Base-by-base conservation (phyloP, 768 basidiomycete genomes). In the Leccinum aurantiacum region DNA sequence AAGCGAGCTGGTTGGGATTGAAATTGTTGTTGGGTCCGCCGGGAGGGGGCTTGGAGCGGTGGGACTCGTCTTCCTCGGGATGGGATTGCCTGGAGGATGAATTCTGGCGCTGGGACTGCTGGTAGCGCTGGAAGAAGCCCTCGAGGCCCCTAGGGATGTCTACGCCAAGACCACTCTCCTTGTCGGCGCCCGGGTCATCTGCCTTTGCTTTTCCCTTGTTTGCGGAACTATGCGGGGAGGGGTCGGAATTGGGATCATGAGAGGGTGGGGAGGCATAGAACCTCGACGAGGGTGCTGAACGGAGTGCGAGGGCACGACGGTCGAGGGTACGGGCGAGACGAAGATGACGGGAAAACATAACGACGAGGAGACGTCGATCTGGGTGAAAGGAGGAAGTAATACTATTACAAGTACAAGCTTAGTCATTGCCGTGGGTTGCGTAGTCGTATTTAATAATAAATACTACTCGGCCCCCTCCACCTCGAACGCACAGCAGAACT, bases 401-500 rank as follows among this genome's bases (percentile, higher is more conserved):
- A 33, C 11, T 35, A 50, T 7, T 6, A 31, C n/a, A 6, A 37
- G 10, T 47, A 47, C 11, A 27, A 46, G 24, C 69, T 70, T 69
- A 68, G 67, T 68, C 61, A 69, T 50, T 19, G n/a, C 41, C 41
- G 41, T 19, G 41, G 41, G n/a, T 44, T 44, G 35, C 49, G 31
- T 9, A 25, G 55, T 27, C 48, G 14, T 25, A 49, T 7, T 49
- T 17, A 17, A 25, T 49, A 49, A n/a, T 49, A 19, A 25, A 49
- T 15, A 11, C 17, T 46, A 49, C 17, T 50, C 47, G 27, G 48
- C 56, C 57, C 22, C 84, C 66, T 84, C 80, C 6, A 91, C 90
- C 70, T 92, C 90, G 60, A 91, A 93, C 6, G 88, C 90, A 69
- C 91, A 92, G 69, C 93, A 95, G 69, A 94, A 96, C 46, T 82